phyloP scores from a whole-genome alignment of 306 rosid species.

The Dryas alaskensis region DNA sequence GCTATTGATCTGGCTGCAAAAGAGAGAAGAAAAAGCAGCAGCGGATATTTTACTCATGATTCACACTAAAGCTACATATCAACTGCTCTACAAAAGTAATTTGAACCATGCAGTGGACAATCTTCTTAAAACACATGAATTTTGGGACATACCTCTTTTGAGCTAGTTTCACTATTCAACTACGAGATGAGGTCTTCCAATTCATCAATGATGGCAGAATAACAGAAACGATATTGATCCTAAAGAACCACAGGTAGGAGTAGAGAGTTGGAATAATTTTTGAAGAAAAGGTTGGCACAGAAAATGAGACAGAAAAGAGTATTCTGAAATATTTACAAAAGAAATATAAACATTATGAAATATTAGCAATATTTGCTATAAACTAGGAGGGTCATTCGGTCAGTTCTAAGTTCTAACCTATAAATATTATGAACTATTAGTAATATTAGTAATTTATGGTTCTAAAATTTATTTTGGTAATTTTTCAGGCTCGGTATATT shows the following conservation, averaged over 20 bases:
- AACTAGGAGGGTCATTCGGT: neutral
- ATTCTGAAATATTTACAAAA: neutral
- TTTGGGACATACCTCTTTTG: conserved; percentile 29
- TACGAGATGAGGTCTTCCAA: conserved; percentile 66
- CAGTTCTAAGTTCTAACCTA: too few species aligned
- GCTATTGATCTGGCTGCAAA: neutral
- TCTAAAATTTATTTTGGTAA: too few species aligned
- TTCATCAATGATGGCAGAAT: conserved; percentile 57
- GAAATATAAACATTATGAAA: neutral
- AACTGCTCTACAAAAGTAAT: neutral
- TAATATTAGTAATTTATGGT: too few species aligned
- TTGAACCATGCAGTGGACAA: neutral
- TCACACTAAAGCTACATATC: neutral
- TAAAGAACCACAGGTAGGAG: neutral
- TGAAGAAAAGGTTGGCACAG: neutral
- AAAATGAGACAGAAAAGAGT: neutral
- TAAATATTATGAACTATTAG: too few species aligned
- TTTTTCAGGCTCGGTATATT: too few species aligned
- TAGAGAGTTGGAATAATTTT: neutral
- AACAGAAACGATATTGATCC: conserved; percentile 62
- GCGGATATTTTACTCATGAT: neutral
- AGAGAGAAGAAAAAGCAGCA: too few species aligned
- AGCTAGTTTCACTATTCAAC: conserved; percentile 28
- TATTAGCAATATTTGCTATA: neutral
- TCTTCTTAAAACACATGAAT: conserved; percentile 14